phyloP scores from a whole-genome alignment of 2,329 filamentous ascomycete species.

The Fusarium subtropicale region DNA sequence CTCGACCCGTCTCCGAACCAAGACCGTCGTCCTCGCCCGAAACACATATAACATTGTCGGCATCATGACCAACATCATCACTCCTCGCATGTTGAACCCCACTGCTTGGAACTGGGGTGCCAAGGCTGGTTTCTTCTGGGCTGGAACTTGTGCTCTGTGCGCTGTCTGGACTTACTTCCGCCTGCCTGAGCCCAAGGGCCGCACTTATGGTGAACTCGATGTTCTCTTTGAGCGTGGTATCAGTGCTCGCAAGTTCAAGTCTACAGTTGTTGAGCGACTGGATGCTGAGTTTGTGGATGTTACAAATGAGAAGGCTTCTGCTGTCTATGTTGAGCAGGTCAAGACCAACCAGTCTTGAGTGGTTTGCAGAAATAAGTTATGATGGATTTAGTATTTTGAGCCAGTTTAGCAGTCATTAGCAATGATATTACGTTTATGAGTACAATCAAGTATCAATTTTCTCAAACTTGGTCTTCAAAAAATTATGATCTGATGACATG shows the following conservation, averaged over 20 bases:
- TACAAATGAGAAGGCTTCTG: slow-evolving; percentile 39
- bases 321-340: slow-evolving; percentile 28
- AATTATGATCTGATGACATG: neutral
- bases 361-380: neutral
- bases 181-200: slow-evolving; percentile 65
- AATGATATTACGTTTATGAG: neutral
- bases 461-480: neutral
- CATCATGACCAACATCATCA: slow-evolving; percentile 60
- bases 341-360: slow-evolving; percentile 1
- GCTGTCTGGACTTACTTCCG: slow-evolving; percentile 64
- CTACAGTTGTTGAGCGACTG: slow-evolving; percentile 47
- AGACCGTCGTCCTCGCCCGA: slow-evolving; percentile 60
- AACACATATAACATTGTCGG: slow-evolving; percentile 62
- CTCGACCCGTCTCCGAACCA: slow-evolving; percentile 59
- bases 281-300: slow-evolving; percentile 32
- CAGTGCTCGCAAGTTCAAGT: slow-evolving; percentile 57
- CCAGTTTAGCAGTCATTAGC: neutral
- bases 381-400: neutral
- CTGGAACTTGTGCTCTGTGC: slow-evolving; percentile 58
- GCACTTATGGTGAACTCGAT: slow-evolving; percentile 67
- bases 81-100: slow-evolving; percentile 61
- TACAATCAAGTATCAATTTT: neutral
- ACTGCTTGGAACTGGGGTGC: slow-evolving; percentile 61
- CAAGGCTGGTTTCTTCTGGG: slow-evolving; percentile 61
- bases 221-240: slow-evolving; percentile 62